Base-by-base conservation (phyloP, 345 rosid species). In the Citrus reticulata region DNA sequence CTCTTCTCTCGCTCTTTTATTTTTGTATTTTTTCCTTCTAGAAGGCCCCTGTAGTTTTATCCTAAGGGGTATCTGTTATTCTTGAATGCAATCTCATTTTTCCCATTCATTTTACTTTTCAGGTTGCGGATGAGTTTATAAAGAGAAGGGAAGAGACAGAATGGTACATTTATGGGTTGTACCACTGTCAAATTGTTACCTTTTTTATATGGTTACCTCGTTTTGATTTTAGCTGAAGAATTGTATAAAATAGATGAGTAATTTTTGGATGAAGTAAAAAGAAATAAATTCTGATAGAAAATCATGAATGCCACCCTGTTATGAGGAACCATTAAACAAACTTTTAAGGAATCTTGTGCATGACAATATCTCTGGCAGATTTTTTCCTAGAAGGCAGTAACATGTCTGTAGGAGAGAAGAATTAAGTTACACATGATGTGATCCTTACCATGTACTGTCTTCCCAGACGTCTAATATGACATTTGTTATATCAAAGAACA, bases 51-150 rank as follows among this genome's bases (percentile, higher is more conserved):
- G 37, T 55, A 29, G 62, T 34, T 75, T 64, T 32, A 32, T 46
- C 49, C 61, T 30, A 29, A 10, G 37, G 55, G 67, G 37, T 61
- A 42, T 75, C 70, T 46, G 46, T 35, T 35, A 35, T 49, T 62
- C 16, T 32, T 37, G 11, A 65, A 61, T 22, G 65, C 61, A 49
- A 32, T 42, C 14, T 65, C 35, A 17, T 35, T 27, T 68, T 57
- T 24, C 75, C 60, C 57, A 29, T 78, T 20, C 64, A n/a, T 65
- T 55, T 46, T 7, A 77, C 76, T 83, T 87, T 81, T 74, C 90
- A 96, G 99, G 97, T 94, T 82, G 98, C 94, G 6, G 94, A 94
- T 80, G 99, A 96, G 84, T 96, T 96, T 87, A 86, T 94, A 81
- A 93, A 86, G 79, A 90, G 98, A 90, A 90, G 97, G 80, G 83